A percentile compares a stretch with the other conserved stretches of the same genome.
Evolutionary conservation across 345 rosid genomes (phyloP).

Genomic region (thale cress (Arabidopsis thaliana)): TAIR10.1 NC_003076.8:24329001-24329500

Average conservation of each 20-base stretch:
- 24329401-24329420: conserved; percentile 58
- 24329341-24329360: conserved; percentile 58
- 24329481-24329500: conserved; percentile 75
- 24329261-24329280: conserved; percentile 57
- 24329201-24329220: conserved; percentile 51
- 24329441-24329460: conserved; percentile 71
- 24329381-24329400: conserved; percentile 40
- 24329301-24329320: conserved; percentile 67
- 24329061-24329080: conserved; percentile 75
- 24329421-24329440: conserved; percentile 61
- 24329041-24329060: conserved; percentile 63
- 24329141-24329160: conserved; percentile 32
- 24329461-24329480: conserved; percentile 70
- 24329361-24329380: conserved; percentile 40
- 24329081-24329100: conserved; percentile 76
- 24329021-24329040: conserved; percentile 64
- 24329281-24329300: conserved; percentile 44
- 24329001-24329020: conserved; percentile 65
- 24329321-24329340: conserved; percentile 79
- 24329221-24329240: conserved; percentile 48
- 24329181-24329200: conserved; percentile 59
- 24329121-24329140: conserved; percentile 58
- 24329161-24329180: conserved; percentile 37
- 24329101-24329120: conserved; percentile 65
- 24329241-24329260: conserved; percentile 62